Conservation (phyloP, 73 alveolate species). For the Effrenium voratum region DNA sequence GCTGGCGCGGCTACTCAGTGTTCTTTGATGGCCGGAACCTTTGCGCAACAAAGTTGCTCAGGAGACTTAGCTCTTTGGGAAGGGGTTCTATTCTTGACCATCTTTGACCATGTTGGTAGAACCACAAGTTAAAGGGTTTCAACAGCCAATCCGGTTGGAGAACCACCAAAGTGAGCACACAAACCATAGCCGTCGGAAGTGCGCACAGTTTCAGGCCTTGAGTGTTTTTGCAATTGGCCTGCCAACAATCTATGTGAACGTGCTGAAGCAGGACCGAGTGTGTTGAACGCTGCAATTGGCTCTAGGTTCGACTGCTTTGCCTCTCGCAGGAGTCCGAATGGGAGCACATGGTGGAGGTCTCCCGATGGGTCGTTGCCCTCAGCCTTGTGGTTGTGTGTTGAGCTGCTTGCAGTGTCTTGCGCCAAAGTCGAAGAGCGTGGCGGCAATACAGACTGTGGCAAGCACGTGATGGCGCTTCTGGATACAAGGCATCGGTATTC, state of each 20-base stretch:
- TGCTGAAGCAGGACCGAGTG: slow-evolving; percentile 62
- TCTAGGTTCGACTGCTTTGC: too few species aligned
- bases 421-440: neutral
- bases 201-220: too few species aligned
- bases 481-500: slow-evolving; percentile 47
- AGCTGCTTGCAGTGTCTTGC: neutral
- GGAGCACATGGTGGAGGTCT: slow-evolving; percentile 85
- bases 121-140: too few species aligned
- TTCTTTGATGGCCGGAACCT: slow-evolving; percentile 50
- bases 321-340: slow-evolving; percentile 61
- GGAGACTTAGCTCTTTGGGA: too few species aligned
- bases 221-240: slow-evolving; percentile 80
- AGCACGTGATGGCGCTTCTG: neutral
- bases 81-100: too few species aligned
- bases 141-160: too few species aligned
- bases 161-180: too few species aligned
- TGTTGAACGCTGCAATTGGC: too few species aligned
- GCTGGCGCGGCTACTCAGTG: slow-evolving; percentile 76
- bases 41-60: too few species aligned
- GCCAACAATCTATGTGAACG: slow-evolving; percentile 82
- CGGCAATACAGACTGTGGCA: neutral
- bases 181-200: too few species aligned
- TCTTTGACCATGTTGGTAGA: too few species aligned
- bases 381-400: neutral
- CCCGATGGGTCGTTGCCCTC: slow-evolving; percentile 11